Evolutionary conservation across 2,329 filamentous ascomycete species (phyloP).

Genomic region (Chaetomiaceae sp.): DNA sequence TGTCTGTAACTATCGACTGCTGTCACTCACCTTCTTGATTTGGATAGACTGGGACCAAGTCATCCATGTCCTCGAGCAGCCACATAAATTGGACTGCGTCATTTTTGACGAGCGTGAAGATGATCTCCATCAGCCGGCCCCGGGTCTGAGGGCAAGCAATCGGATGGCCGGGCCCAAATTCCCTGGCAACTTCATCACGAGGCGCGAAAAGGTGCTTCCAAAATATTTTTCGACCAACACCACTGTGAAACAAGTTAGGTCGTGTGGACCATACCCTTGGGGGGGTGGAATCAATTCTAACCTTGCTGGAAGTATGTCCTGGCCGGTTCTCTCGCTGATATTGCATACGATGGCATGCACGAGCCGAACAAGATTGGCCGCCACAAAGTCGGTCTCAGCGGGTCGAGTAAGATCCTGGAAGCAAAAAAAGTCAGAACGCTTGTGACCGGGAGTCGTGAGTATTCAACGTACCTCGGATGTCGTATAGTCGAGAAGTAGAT

Average conservation of each 20-base stretch:
- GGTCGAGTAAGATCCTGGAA: constrained; percentile 38
- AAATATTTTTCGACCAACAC: constrained; percentile 49
- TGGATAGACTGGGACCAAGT: constrained; percentile 47
- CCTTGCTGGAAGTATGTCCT: constrained; percentile 17
- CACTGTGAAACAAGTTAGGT: constrained; percentile 16
- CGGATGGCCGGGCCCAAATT: constrained; percentile 17
- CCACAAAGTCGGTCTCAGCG: constrained; percentile 35
- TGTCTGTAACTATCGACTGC: constrained; percentile 4
- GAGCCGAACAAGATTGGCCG: constrained; percentile 35
- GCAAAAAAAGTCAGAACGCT: constrained; percentile 23
- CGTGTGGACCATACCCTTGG: not conserved
- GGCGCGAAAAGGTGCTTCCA: constrained; percentile 63
- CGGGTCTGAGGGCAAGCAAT: constrained; percentile 54
- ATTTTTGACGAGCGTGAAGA: constrained; percentile 53
- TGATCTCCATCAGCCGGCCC: constrained; percentile 55
- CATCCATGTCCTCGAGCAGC: constrained; percentile 49
- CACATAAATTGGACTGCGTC: constrained; percentile 44
- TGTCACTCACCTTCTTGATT: constrained; percentile 38
- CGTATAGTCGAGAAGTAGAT: constrained; percentile 30
- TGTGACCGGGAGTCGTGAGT: too few species aligned
- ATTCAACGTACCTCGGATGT: constrained; percentile 32
- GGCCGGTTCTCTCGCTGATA: constrained; percentile 14
- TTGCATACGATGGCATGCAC: constrained; percentile 31
- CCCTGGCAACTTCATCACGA: constrained; percentile 23
- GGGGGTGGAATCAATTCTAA: constrained; percentile 2